A percentile compares a stretch with the other conserved stretches of the same genome.
Conservation (phyloP, 108 stramenopile genomes). For the Seminavis robusta region DNA sequence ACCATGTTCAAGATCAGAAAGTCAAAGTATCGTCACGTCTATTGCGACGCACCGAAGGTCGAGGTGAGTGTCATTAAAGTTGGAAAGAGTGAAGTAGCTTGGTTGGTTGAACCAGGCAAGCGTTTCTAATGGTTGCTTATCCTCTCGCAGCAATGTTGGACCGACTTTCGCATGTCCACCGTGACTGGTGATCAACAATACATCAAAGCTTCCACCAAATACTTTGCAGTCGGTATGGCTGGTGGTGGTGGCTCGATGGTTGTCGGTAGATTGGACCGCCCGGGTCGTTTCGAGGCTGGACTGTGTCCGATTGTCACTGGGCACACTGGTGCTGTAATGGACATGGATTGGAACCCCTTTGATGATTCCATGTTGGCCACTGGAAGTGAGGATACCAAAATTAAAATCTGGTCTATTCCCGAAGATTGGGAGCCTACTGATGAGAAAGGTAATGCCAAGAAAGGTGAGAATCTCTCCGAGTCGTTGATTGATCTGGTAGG, state of each 20-base stretch:
- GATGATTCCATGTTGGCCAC: conserved; percentile 93
- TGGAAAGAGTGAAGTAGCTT: neutral
- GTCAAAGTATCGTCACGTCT: conserved; percentile 89
- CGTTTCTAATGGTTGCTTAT: neutral
- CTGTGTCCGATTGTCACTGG: conserved; percentile 81
- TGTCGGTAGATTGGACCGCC: conserved; percentile 82
- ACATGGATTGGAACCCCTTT: conserved; percentile 98
- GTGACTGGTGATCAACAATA: conserved; percentile 97
- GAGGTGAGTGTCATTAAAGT: conserved; percentile 54
- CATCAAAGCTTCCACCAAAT: conserved; percentile 98
- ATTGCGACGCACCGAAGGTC: conserved; percentile 80
- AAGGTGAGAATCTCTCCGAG: conserved; percentile 79
- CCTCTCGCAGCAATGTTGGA: conserved; percentile 56
- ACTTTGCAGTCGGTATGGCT: conserved; percentile 92
- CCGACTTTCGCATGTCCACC: conserved; percentile 87
- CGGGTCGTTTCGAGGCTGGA: conserved; percentile 80
- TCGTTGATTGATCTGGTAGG: conserved; percentile 85
- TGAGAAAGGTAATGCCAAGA: conserved; percentile 82
- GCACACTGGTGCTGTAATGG: conserved; percentile 90
- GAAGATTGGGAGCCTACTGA: conserved; percentile 87
- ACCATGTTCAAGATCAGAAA: conserved; percentile 84
- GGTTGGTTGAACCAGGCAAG: neutral
- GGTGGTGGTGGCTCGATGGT: conserved; percentile 95
- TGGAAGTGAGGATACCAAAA: conserved; percentile 90
- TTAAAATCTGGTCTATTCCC: conserved; percentile 98